Base-by-base conservation (phyloP, 345 rosid genomes). In the Eucalyptus pauciflora region DNA sequence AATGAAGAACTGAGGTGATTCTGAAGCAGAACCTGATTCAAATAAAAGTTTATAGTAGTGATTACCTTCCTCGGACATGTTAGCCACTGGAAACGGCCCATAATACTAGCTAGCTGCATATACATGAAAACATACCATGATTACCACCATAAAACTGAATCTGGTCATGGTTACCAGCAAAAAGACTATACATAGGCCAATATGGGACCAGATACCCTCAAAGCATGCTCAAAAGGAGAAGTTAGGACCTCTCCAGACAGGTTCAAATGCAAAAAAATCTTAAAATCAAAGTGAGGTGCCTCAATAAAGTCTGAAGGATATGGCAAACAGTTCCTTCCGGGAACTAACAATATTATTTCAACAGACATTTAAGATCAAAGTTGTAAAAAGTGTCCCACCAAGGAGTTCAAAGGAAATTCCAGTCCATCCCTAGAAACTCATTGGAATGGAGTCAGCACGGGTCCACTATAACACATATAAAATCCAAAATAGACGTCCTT, bases 21-120 rank as follows among this genome's bases (percentile, higher is more conserved):
- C 16, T 76, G 85, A 76, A 76, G 27, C 48, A 76, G 85, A 52
- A 54, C 87, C 31, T 29, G 64, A 37, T 51, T 90, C 52, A 92
- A 86, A 88, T 29, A 89, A 89, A 50, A 17, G 25, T 15, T n/a
- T 18, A 29, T 62, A 86, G 86, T 87, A 88, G 37, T 60, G 90
- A 91, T 91, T 94, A 96, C 99, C 98, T 96, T 96, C 87, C 99
- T 90, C 22, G 99, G 99, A 94, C 99, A 98, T 88, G 99, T 98
- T 86, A 94, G 92, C 99, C 99, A 98, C 91, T 94, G 96, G 89
- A 92, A 97, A 92, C 95, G 98, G 31, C 99, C 99, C 96, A 98
- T 87, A 56, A 96, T 67, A 91, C 96, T 96, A 46, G 99, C 99
- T 37, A 98, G 96, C 99, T 98, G 96, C 94, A 94, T 91, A 87